These are phyloP conservation scores for Paraphysoderma sedebokerense DNA, from an alignment of 371 early-diverging fungal genomes.

Conservation along the genomic window DNA sequence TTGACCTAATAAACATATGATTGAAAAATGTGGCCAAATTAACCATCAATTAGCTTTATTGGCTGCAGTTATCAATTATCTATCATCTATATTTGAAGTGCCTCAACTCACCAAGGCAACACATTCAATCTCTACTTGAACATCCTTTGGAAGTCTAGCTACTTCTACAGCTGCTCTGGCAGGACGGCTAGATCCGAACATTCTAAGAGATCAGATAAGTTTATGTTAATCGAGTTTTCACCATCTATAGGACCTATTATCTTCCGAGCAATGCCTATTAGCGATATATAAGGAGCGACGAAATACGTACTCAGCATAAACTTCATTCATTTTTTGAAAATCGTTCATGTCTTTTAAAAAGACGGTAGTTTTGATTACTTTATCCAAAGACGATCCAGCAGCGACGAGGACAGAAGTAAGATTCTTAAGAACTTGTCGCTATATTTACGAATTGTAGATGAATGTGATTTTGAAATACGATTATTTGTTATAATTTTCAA, in stretches of 20 bases:
- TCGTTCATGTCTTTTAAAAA: slow-evolving; percentile 80
- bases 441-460: background rate
- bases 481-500: background rate
- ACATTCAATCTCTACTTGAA: slow-evolving; percentile 79
- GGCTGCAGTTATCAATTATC: too few relatives aligned
- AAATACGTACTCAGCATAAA: slow-evolving; percentile 51
- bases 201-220: too few relatives aligned
- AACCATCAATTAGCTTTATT: too few relatives aligned
- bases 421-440: slow-evolving; percentile 56
- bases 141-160: slow-evolving; percentile 72
- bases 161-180: slow-evolving; percentile 83
- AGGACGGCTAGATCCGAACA: too few relatives aligned
- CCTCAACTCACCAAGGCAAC: slow-evolving; percentile 46
- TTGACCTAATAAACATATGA: too few relatives aligned
- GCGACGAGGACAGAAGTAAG: slow-evolving; percentile 55
- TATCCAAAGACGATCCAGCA: slow-evolving; percentile 45
- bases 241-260: too few relatives aligned
- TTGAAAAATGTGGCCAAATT: too few relatives aligned
- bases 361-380: slow-evolving; percentile 81
- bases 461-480: background rate
- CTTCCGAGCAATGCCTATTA: too few relatives aligned
- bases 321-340: slow-evolving; percentile 67
- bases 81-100: too few relatives aligned
- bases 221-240: too few relatives aligned
- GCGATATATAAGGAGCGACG: too few relatives aligned